These are phyloP conservation scores for Polyrhizophydium stewartii DNA, from an alignment of 371 early-diverging fungal species.

Conservation along the genomic window DNA sequence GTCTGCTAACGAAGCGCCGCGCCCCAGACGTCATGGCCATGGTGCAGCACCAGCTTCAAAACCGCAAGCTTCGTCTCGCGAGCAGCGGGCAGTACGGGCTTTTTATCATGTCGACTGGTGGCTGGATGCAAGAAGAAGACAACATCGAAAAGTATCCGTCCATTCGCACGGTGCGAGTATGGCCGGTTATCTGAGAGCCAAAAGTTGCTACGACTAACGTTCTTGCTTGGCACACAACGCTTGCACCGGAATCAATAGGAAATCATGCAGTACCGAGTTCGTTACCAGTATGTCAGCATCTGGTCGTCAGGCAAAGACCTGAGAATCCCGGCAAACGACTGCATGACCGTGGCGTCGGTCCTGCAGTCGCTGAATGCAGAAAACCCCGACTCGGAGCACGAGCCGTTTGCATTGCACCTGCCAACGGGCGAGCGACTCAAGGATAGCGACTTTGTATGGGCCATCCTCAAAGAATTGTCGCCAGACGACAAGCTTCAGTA, in stretches of 20 bases:
- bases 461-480: slow-evolving; percentile 3
- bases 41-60: slow-evolving; percentile 14
- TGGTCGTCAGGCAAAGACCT: no score
- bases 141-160: slow-evolving; percentile 15
- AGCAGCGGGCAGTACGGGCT: slow-evolving; percentile 18
- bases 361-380: background rate
- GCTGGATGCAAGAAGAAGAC: slow-evolving; percentile 16
- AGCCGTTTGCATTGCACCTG: slow-evolving; percentile 1
- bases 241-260: no score
- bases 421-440: slow-evolving; percentile 15
- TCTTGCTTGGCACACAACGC: no score
- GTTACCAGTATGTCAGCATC: no score
- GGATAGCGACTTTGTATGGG: slow-evolving; percentile 11
- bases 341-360: slow-evolving; percentile 12
- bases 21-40: slow-evolving; percentile 22
- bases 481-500: slow-evolving; percentile 1
- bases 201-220: no score
- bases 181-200: no score
- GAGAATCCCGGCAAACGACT: slow-evolving; percentile 5
- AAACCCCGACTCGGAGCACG: background rate
- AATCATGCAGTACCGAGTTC: no score
- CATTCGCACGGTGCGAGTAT: slow-evolving; percentile 3
- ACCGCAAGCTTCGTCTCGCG: slow-evolving; percentile 13
- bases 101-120: slow-evolving; percentile 2
- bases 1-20: no score